Base-by-base conservation (phyloP, 108 stramenopile species). In the Fistulifera pelliculosa region DNA sequence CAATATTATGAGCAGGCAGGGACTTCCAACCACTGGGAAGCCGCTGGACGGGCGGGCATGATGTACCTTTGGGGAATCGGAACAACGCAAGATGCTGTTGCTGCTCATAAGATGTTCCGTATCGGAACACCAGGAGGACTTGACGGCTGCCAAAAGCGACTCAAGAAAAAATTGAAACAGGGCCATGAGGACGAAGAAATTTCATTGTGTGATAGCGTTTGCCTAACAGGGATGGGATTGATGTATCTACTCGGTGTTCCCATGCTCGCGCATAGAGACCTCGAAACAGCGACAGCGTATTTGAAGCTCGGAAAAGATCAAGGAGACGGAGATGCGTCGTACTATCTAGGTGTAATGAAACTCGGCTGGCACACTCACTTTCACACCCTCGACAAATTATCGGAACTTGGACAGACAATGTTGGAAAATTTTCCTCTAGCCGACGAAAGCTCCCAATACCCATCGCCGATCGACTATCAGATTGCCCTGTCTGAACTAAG, bases 41-140 rank as follows among this genome's bases (percentile, higher is more conserved):
- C 83, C 12, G 80, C 79, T 2, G 87, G 91, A 28, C 60, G 68
- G 17, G 85, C 83, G 1, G 87, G 83, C 17, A 74, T 62, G 56
- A 80, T 93, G 61, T 70, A 88, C 69, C 55, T 88, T 26, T 88
- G 84, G 84, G 82, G 84, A 0, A 64, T 87, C 22, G 90, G 90
- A 0, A 73, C 75, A 63, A 67, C 76, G 47, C 61, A 82, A 27
- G 82, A 83, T 57, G 43, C 70, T 38, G 49, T 49, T 18, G 70
- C 77, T 66, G 90, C 90, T 7, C 56, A 72, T 39, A 14, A 57
- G 39, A 79, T 73, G 56, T 86, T 81, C 52, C 26, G 40, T 48
- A 66, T 73, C 54, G 90, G 86, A 12, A 78, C 83, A 21, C 80
- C 84, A 18, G 63, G 62, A 15, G 76, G 73, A 7, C 47, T 79